Conservation (phyloP, 177 flowering plant species). For the Vitis hybrid region DNA sequence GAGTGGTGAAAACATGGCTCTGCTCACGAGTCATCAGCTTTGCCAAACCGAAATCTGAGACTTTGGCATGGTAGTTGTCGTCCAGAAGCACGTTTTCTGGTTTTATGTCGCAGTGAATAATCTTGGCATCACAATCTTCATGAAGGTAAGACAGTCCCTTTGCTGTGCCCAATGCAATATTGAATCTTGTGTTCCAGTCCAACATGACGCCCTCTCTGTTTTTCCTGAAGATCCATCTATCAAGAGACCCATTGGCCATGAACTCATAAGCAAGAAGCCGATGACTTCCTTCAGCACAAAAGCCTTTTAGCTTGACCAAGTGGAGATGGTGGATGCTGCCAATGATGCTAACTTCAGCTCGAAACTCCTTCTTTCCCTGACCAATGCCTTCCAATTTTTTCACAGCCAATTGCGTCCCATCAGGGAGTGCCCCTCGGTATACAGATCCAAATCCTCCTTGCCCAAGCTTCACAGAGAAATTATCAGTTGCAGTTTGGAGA, state of each 20-base stretch:
- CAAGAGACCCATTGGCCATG: slow-evolving; percentile 62
- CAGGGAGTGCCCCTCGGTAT: slow-evolving; percentile 46
- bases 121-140: slow-evolving; percentile 33
- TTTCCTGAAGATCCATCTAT: slow-evolving; percentile 56
- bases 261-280: slow-evolving; percentile 64
- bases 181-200: slow-evolving; percentile 61
- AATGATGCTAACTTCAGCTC: slow-evolving; percentile 65
- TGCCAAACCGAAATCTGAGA: slow-evolving; percentile 67
- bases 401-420: slow-evolving; percentile 58
- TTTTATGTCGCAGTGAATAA: slow-evolving; percentile 68
- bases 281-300: slow-evolving; percentile 59
- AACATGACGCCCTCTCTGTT: slow-evolving; percentile 30
- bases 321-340: slow-evolving; percentile 71
- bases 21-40: slow-evolving; percentile 73
- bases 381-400: slow-evolving; percentile 68
- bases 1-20: slow-evolving; percentile 67
- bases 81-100: slow-evolving; percentile 74
- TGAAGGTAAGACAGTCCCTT: slow-evolving; percentile 47
- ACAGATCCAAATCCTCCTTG: slow-evolving; percentile 80
- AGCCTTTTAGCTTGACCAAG: slow-evolving; percentile 56
- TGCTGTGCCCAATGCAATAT: slow-evolving; percentile 64
- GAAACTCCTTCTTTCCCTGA: slow-evolving; percentile 68
- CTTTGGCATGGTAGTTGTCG: slow-evolving; percentile 51
- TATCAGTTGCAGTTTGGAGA: slow-evolving; percentile 52
- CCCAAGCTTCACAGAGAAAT: slow-evolving; percentile 57